These are phyloP conservation scores for Cladorrhinum sp. DNA, from an alignment of 2,329 filamentous ascomycete genomes.

Conservation along the genomic window DNA sequence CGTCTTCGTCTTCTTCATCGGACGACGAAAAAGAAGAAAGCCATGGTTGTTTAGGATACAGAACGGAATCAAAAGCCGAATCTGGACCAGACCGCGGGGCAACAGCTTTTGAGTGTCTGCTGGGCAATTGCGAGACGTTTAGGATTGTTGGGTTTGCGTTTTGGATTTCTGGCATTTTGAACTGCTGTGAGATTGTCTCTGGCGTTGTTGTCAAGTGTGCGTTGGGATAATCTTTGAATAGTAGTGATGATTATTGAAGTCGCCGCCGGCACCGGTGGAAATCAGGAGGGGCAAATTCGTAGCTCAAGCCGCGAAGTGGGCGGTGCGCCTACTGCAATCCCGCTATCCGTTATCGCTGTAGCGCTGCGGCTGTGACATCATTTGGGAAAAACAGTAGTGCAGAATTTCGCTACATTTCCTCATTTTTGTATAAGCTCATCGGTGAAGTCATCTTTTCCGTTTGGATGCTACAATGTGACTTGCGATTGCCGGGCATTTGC, in stretches of 20 bases:
- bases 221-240: background rate
- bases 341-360: background rate
- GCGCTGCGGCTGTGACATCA: background rate
- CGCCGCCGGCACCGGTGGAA: background rate
- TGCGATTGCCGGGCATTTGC: no score
- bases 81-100: slow-evolving; percentile 47
- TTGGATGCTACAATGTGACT: no score
- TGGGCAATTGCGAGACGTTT: slow-evolving; percentile 82
- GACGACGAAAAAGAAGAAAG: slow-evolving; percentile 37
- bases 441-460: no score
- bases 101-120: slow-evolving; percentile 59
- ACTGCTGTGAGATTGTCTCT: slow-evolving; percentile 23
- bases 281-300: background rate
- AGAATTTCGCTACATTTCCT: no score
- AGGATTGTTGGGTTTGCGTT: slow-evolving; percentile 95
- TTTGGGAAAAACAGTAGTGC: background rate
- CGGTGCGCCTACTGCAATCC: background rate
- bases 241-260: background rate
- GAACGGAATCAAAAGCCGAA: slow-evolving; percentile 45
- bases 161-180: slow-evolving; percentile 47
- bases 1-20: slow-evolving; percentile 54
- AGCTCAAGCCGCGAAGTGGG: background rate
- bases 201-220: background rate
- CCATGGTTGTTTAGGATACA: slow-evolving; percentile 45
- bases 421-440: no score